phyloP scores from a whole-genome alignment of 2,329 filamentous ascomycete species.

The Bertia moriformis region DNA sequence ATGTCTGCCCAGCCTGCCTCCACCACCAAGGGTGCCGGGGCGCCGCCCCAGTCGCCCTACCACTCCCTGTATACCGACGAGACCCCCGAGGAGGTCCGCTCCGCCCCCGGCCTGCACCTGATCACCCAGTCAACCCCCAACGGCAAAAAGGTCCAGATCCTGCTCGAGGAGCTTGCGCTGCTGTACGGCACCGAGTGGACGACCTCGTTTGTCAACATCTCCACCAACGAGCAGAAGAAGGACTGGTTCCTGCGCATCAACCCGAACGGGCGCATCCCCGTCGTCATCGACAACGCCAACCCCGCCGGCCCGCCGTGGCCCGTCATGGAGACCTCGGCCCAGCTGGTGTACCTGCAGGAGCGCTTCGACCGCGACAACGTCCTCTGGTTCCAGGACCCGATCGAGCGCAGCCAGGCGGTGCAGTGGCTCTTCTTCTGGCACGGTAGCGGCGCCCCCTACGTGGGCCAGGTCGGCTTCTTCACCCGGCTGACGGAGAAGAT shows the following conservation, averaged over 20 bases:
- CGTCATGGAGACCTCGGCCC: constrained; percentile 35
- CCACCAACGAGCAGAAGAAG: constrained; percentile 37
- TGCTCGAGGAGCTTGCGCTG: constrained; percentile 30
- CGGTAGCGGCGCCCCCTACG: constrained; percentile 23
- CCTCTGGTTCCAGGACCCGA: constrained; percentile 34
- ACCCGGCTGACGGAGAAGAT: constrained; percentile 26
- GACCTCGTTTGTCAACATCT: constrained; percentile 30
- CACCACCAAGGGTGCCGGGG: no score
- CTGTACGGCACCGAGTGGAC: constrained; percentile 31
- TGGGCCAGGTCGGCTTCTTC: constrained; percentile 27
- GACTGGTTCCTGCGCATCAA: constrained; percentile 34
- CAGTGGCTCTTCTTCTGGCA: constrained; percentile 44
- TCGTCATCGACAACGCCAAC: constrained; percentile 32
- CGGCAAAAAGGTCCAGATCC: constrained; percentile 9
- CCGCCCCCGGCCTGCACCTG: constrained; percentile 9
- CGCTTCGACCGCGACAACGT: constrained; percentile 28
- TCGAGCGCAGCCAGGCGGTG: constrained; percentile 29
- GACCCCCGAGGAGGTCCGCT: constrained; percentile 8
- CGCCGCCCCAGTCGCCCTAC: no score
- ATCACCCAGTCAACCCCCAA: constrained; percentile 10
- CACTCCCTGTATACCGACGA: constrained; percentile 9
- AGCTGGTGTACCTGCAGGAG: constrained; percentile 35
- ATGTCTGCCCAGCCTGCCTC: no score
- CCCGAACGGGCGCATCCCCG: constrained; percentile 31
- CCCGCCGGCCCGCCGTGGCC: constrained; percentile 31